phyloP scores from a whole-genome alignment of 2,329 filamentous ascomycete genomes.

The Fusarium miscanthi region DNA sequence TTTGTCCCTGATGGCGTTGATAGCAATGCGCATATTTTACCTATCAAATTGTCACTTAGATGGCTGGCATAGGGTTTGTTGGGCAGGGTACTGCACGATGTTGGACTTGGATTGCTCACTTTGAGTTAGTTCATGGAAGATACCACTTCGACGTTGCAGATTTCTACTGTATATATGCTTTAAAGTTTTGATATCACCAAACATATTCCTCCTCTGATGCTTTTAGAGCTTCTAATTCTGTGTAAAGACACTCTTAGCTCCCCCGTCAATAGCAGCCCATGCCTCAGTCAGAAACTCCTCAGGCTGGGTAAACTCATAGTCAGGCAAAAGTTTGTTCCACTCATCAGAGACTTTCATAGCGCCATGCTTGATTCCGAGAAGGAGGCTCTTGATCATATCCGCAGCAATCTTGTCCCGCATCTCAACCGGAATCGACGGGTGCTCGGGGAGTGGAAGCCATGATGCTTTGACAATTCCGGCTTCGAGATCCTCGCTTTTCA shows the following conservation, averaged over 20 bases:
- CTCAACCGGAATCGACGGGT: slow-evolving; percentile 35
- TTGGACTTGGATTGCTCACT: no score
- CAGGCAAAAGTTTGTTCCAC: slow-evolving; percentile 57
- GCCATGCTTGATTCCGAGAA: slow-evolving; percentile 20
- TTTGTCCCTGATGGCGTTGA: not conserved
- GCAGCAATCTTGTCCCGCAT: slow-evolving; percentile 15
- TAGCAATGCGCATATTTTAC: no score
- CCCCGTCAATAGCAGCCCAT: slow-evolving; percentile 32
- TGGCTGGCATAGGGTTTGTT: no score
- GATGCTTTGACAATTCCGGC: slow-evolving; percentile 42
- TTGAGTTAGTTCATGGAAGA: not conserved
- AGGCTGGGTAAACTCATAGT: slow-evolving; percentile 54
- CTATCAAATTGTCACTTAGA: not conserved
- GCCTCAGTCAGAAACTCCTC: slow-evolving; percentile 56
- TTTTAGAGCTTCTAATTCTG: not conserved
- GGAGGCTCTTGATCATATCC: not conserved
- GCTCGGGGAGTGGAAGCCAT: slow-evolving; percentile 25
- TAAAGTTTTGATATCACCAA: not conserved
- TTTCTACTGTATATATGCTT: not conserved
- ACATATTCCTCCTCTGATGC: not conserved
- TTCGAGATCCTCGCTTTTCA: slow-evolving; percentile 36
- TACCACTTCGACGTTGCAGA: not conserved
- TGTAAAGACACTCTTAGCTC: not conserved
- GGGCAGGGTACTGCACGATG: no score
- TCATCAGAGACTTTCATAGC: slow-evolving; percentile 53